Base-by-base conservation (phyloP, 352 stramenopile genomes). In the Globisporangium recalcitrans region DNA sequence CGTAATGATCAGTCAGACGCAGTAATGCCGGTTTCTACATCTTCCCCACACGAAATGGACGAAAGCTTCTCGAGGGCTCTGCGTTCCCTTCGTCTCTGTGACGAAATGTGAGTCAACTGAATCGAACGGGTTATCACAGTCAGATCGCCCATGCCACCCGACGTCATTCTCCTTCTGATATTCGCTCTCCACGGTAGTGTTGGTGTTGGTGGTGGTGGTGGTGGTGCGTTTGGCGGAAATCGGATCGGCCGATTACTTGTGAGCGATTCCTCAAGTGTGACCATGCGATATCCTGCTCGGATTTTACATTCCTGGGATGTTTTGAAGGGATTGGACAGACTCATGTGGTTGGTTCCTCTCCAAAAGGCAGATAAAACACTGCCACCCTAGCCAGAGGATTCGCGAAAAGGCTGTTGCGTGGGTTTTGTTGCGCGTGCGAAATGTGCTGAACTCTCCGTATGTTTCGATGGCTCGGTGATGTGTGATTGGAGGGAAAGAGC, bases 341-440 rank as follows among this genome's bases (percentile, higher is more conserved):
- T n/a, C n/a, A n/a, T n/a, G n/a, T n/a, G n/a, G 10, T 26, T 40
- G 26, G 24, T 9, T 56, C 19, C 4, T 19, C 49, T 42, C 49
- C 27, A 38, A 56, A 56, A 56, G 16, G 22, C n/a, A n/a, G 31
- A 31, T n/a, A n/a, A n/a, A n/a, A n/a, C n/a, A n/a, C n/a, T n/a
- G 46, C 10, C 38, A 22, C 16, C 38, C 16, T n/a, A n/a, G n/a
- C n/a, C n/a, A n/a, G 22, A 46, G 8, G 3, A 16, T 9, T 16
- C 38, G 11, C 14, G 21, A 42, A 22, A 42, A 56, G 38, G n/a
- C 49, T 56, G 49, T 56, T 40, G 27, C 16, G 9, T 42, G n/a
- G 27, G 26, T 56, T 40, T 56, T 26, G 27, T 26, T 26, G 49
- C 49, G 24, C 47, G 47, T 53, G 47, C 46, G 46, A 27, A 53